Conservation (phyloP, 2,329 filamentous ascomycete species). For the Hirsutella thompsonii region DNA sequence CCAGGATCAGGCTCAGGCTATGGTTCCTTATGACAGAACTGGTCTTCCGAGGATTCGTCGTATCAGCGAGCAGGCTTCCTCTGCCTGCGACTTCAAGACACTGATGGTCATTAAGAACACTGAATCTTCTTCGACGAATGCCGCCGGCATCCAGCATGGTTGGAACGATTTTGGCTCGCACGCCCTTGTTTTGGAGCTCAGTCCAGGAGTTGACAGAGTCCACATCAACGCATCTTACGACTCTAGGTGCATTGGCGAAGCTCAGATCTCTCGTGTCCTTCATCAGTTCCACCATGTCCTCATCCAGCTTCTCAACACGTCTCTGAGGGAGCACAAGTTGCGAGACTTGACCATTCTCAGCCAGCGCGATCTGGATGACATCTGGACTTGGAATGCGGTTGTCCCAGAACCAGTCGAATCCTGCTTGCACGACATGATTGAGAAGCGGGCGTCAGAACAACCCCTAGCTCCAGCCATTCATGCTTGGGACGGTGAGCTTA, state of each 20-base stretch:
- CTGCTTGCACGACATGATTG: background rate
- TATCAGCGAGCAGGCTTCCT: slow-evolving; percentile 2
- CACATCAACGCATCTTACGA: slow-evolving; percentile 4
- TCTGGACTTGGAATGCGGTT: background rate
- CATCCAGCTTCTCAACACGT: slow-evolving; percentile 1
- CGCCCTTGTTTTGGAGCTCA: slow-evolving; percentile 4
- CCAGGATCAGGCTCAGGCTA: slow-evolving; percentile 11
- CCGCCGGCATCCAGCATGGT: background rate
- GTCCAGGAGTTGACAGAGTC: background rate
- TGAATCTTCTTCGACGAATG: background rate
- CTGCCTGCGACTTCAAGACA: slow-evolving; percentile 7
- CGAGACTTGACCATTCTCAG: slow-evolving; percentile 4
- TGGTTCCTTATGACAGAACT: slow-evolving; percentile 12
- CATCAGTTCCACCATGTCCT: slow-evolving; percentile 5
- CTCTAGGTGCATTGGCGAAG: slow-evolving; percentile 2
- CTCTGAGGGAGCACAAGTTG: background rate
- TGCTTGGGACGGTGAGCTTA: slow-evolving; percentile 28
- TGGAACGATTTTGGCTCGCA: slow-evolving; percentile 1
- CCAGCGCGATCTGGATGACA: slow-evolving; percentile 5
- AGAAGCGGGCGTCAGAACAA: background rate
- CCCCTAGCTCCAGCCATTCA: slow-evolving; percentile 20
- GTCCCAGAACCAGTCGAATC: background rate
- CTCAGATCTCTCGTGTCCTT: slow-evolving; percentile 3
- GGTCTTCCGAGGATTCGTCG: slow-evolving; percentile 15
- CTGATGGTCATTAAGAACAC: slow-evolving; percentile 2